phyloP scores from a whole-genome alignment of 2,329 filamentous ascomycete species.

The Arthrobotrys pseudoclavata region DNA sequence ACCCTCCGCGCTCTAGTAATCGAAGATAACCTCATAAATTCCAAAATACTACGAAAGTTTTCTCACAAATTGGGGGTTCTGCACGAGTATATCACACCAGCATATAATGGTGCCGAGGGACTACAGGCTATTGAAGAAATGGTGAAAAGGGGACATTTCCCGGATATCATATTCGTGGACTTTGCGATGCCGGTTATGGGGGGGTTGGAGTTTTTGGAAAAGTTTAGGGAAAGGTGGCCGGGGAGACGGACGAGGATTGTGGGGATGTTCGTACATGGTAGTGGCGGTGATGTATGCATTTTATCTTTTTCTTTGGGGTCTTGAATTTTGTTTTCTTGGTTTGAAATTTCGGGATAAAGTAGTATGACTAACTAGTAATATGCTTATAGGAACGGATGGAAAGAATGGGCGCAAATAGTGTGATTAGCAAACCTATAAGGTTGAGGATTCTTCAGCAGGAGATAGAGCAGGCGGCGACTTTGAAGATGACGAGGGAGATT shows the following conservation, averaged over 20 bases:
- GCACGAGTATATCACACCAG: constrained; percentile 25
- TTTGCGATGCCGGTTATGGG: constrained; percentile 34
- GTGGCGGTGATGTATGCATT: constrained; percentile 15
- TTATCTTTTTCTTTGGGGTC: background rate
- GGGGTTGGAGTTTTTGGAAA: constrained; percentile 36
- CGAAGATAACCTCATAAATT: constrained; percentile 46
- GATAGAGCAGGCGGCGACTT: constrained; percentile 15
- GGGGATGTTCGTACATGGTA: constrained; percentile 6
- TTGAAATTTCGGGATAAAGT: background rate
- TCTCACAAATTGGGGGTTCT: constrained; percentile 3
- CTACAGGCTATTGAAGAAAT: constrained; percentile 31
- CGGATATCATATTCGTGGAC: constrained; percentile 41
- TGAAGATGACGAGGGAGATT: constrained; percentile 43
- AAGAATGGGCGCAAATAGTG: constrained; percentile 3
- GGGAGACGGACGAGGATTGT: constrained; percentile 15
- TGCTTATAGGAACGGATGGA: constrained; percentile 21
- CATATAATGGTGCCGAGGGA: constrained; percentile 19
- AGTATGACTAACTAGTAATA: background rate
- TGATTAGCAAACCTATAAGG: constrained; percentile 25
- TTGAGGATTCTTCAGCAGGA: background rate
- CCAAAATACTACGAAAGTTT: constrained; percentile 17
- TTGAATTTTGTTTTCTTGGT: background rate
- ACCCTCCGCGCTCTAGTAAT: constrained; percentile 26
- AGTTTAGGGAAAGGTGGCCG: constrained; percentile 41
- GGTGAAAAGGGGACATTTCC: constrained; percentile 21